These are phyloP conservation scores for Periconia macrospinosa DNA, from an alignment of 2,329 filamentous ascomycete genomes.

Conservation along the genomic window DNA sequence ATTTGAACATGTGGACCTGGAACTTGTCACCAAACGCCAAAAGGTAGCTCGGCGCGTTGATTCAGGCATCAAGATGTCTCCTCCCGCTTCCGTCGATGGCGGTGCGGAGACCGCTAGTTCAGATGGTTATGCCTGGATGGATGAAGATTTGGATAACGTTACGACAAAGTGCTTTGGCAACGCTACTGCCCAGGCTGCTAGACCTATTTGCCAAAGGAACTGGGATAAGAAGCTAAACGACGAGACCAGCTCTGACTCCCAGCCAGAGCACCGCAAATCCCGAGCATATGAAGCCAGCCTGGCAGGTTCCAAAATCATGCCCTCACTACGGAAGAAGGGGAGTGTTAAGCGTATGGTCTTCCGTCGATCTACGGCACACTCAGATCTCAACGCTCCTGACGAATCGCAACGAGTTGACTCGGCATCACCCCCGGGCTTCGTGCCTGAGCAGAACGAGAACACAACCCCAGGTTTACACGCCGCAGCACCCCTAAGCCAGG, in stretches of 20 bases:
- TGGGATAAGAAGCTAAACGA: constrained; percentile 3
- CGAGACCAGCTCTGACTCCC: background rate
- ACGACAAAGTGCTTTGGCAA: constrained; percentile 7
- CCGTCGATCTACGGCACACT: background rate
- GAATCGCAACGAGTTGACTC: too few relatives aligned
- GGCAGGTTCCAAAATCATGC: constrained; percentile 3
- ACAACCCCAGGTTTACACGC: too few relatives aligned
- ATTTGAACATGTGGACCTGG: constrained; percentile 8
- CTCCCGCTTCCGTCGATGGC: background rate
- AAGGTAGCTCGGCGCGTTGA: background rate
- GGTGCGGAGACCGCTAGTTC: background rate
- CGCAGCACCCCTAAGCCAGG: too few relatives aligned
- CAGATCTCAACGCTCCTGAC: too few relatives aligned
- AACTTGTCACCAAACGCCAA: constrained; percentile 12
- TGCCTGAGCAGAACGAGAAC: too few relatives aligned
- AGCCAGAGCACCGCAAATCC: background rate
- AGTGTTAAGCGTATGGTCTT: constrained; percentile 12
- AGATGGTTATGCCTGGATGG: background rate
- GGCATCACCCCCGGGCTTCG: background rate
- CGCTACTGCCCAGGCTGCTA: background rate
- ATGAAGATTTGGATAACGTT: constrained; percentile 1
- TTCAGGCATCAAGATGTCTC: background rate
- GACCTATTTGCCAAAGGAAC: background rate
- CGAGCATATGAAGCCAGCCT: constrained; percentile 6
- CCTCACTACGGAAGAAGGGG: constrained; percentile 7